These are phyloP conservation scores for Mycosphaerella arachidis DNA, from an alignment of 2,329 filamentous ascomycete genomes.

Conservation along the genomic window DNA sequence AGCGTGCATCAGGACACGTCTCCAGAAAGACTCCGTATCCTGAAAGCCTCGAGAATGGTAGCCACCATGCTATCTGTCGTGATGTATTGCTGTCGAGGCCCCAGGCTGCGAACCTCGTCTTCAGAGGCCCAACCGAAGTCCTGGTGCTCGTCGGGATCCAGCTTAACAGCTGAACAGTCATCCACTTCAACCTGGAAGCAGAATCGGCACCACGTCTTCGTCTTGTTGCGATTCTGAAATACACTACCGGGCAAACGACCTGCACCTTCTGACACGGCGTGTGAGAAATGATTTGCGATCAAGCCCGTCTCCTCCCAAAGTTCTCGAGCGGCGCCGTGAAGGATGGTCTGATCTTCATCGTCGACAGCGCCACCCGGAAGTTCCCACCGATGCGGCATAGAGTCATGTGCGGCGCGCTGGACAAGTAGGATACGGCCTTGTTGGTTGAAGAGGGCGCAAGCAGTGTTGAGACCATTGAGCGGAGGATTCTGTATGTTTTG, in stretches of 20 bases:
- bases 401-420: conserved; percentile 37
- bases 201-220: conserved; percentile 6
- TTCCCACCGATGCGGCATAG: conserved; percentile 47
- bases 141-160: conserved; percentile 43
- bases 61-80: neutral
- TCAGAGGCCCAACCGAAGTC: conserved; percentile 38
- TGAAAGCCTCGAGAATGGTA: neutral
- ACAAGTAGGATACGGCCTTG: conserved; percentile 40
- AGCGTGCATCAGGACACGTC: too few relatives aligned
- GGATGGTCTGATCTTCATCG: conserved; percentile 38
- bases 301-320: conserved; percentile 48
- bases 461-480: neutral
- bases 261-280: neutral
- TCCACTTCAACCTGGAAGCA: conserved; percentile 5
- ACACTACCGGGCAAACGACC: neutral
- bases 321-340: conserved; percentile 46
- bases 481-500: neutral
- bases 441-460: neutral
- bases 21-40: neutral
- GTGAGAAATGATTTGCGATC: conserved; percentile 17
- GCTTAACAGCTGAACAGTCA: conserved; percentile 10
- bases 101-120: conserved; percentile 31
- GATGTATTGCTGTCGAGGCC: neutral
- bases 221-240: conserved; percentile 2
- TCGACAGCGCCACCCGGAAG: conserved; percentile 49